Base-by-base conservation (phyloP, 1,284 basidiomycete genomes). In the Phlebopus sp. region DNA sequence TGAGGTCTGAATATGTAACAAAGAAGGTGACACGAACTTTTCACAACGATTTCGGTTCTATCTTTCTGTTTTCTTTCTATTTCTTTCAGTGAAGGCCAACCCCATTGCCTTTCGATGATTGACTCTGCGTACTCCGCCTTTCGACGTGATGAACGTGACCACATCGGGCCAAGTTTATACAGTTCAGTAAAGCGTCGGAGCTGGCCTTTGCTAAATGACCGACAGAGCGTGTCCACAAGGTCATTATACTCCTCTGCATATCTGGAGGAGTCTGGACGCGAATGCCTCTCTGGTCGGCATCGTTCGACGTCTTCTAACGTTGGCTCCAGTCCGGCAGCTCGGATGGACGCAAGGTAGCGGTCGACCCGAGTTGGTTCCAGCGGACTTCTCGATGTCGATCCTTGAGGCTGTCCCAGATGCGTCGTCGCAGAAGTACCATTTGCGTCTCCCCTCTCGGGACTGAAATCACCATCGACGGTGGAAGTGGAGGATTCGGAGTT, bases 71-170 rank as follows among this genome's bases (percentile, higher is more conserved):
- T 67, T 55, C 73, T 75, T 56, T 77, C 71, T 5, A 84, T 67
- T 32, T 76, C 73, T 42, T 70, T 68, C 50, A 84, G 60, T 31
- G 79, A 78, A 13, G 83, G 81, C 84, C 83, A 87, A 19, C 70
- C 69, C 86, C 86, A 90, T 46, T 71, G 64, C 47, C 74, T 67
- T 60, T 85, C 81, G 31, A 89, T 72, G 52, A 90, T 82, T 3
- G 72, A 68, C 47, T 76, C 73, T 17, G 77, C 82, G 57, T 71
- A 76, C 18, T 77, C 65, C 25, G 61, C 55, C 64, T 85, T 82
- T 36, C 60, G 69, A 47, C 63, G 60, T 6, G 59, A 61, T 1
- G 58, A 52, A 47, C 62, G 57, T 9, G 63, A 61, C 47, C 57
- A 67, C 40, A 62, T 67, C 34, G 56, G 51, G 35, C 64, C 62